Conservation (phyloP, 495 filamentous ascomycete genomes). For the Aspergillus mulundensis region DNA sequence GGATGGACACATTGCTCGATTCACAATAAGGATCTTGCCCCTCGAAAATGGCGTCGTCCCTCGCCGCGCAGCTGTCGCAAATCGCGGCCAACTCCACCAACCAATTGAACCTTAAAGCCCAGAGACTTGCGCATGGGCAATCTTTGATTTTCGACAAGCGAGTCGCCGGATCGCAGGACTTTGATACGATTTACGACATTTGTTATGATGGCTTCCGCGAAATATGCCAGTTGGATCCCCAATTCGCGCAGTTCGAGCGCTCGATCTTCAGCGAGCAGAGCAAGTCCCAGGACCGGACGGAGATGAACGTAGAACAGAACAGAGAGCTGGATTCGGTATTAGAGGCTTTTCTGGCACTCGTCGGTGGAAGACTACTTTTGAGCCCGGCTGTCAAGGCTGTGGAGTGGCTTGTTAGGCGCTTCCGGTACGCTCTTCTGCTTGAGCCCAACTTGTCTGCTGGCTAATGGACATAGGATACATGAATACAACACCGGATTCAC, state of each 20-base stretch:
- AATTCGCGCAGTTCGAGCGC: slow-evolving; percentile 64
- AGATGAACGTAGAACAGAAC: slow-evolving; percentile 80
- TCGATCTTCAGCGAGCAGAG: slow-evolving; percentile 89
- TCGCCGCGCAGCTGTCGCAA: slow-evolving; percentile 75
- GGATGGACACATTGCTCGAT: slow-evolving; percentile 22
- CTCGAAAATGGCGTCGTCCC: slow-evolving; percentile 66
- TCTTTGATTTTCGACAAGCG: slow-evolving; percentile 85
- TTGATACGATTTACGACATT: slow-evolving; percentile 79
- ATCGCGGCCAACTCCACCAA: slow-evolving; percentile 73
- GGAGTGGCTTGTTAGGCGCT: slow-evolving; percentile 91
- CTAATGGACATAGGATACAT: slow-evolving; percentile 64
- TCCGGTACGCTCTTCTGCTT: slow-evolving; percentile 57
- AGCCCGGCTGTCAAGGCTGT: slow-evolving; percentile 83
- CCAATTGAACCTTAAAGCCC: slow-evolving; percentile 81
- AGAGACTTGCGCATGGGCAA: slow-evolving; percentile 82
- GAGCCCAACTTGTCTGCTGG: slow-evolving; percentile 1
- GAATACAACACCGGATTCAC: slow-evolving; percentile 79
- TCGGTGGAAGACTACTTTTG: slow-evolving; percentile 69
- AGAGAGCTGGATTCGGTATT: slow-evolving; percentile 70
- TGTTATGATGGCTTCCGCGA: slow-evolving; percentile 87
- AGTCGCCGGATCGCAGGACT: slow-evolving; percentile 78
- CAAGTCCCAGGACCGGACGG: slow-evolving; percentile 75
- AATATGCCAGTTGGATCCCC: slow-evolving; percentile 75
- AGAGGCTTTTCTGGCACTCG: slow-evolving; percentile 74
- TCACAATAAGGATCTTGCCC: slow-evolving; percentile 16